Evolutionary conservation across 2,329 filamentous ascomycete species (phyloP), one percentile per base, ranked within the genome.

Genomic region (Pezicula carpinea): DNA sequence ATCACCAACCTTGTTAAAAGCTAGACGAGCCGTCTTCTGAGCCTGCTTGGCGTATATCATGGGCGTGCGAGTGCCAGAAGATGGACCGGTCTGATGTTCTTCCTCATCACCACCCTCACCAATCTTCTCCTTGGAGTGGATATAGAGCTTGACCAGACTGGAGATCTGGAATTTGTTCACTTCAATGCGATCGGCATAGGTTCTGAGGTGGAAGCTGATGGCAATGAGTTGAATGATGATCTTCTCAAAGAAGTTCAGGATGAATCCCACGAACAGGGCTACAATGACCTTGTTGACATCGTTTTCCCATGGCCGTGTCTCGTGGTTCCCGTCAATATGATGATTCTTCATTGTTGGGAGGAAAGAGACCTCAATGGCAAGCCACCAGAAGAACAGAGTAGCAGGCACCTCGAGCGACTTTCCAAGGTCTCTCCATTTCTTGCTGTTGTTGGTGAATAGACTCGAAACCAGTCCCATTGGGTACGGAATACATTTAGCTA

Each of bases 141-240:
- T 71, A 63, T 85, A 85, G 6, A 87, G 65, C 63, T 85, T 85
- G 6, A 76, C 74, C 55, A 85, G 64, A 56, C 76, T 80, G 10
- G 76, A 81, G 48, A 96, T 90, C 61, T 95, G 87, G 53, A 91
- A 89, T 64, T 95, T 95, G 73, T 96, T 95, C 65, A 92, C 77
- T 52, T 93, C 89, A 58, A 96, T 96, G 14, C 92, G 77, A 57
- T 92, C 89, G 19, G 88, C 83, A 60, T 97, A 97, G 0, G 92
- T 96, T 38, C 92, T 80, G 48, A 88, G 74, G 64, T 97, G 92
- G 67, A 97, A 97, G 52, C 86, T 90, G 48, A 91, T 91, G 26
- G 92, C 91, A 56, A 97, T 95, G 69, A 95, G 84, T 62, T 96
- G 91, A 46, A 96, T 95, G 56, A 95, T 79, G 50, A 96, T 87